Percentiles rank a stretch among this genome's conserved stretches.
These are phyloP conservation scores for Drechslera avenae DNA, from an alignment of 2,329 filamentous ascomycete genomes.

Conservation along the genomic window DNA sequence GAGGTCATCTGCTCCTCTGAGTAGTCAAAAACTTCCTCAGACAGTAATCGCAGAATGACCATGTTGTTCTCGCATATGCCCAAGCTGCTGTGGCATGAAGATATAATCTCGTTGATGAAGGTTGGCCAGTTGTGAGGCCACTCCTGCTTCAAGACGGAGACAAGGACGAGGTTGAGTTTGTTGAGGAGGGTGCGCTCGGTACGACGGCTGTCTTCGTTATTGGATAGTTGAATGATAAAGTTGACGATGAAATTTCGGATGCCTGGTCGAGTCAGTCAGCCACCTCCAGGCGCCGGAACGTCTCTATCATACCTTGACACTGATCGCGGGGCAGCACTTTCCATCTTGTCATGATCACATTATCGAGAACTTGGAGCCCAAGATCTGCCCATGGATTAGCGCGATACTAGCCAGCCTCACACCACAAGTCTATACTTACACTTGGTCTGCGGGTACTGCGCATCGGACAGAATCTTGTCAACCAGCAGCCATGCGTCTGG, in stretches of 20 bases:
- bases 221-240: constrained; percentile 94
- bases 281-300: not conserved
- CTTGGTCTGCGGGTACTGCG: constrained; percentile 94
- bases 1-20: constrained; percentile 99
- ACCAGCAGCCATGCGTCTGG: constrained; percentile 97
- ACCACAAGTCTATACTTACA: constrained; percentile 61
- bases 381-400: constrained; percentile 67
- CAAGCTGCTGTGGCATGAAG: constrained; percentile 90
- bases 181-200: constrained; percentile 88
- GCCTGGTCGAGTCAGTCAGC: constrained; percentile 59
- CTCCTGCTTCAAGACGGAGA: constrained; percentile 98
- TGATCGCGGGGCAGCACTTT: constrained; percentile 96
- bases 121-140: constrained; percentile 99
- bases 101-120: constrained; percentile 99
- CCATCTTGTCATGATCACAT: constrained; percentile 99
- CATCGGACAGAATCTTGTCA: constrained; percentile 93
- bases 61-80: constrained; percentile 99
- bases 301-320: constrained; percentile 75
- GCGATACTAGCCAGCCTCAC: constrained; percentile 19
- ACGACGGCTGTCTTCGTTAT: constrained; percentile 84
- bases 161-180: constrained; percentile 96
- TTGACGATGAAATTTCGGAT: constrained; percentile 99
- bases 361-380: constrained; percentile 93
- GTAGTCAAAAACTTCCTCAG: constrained; percentile 98
- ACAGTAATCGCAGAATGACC: constrained; percentile 92